Conservation (phyloP, 345 rosid species). For the Heritiera littoralis region DNA sequence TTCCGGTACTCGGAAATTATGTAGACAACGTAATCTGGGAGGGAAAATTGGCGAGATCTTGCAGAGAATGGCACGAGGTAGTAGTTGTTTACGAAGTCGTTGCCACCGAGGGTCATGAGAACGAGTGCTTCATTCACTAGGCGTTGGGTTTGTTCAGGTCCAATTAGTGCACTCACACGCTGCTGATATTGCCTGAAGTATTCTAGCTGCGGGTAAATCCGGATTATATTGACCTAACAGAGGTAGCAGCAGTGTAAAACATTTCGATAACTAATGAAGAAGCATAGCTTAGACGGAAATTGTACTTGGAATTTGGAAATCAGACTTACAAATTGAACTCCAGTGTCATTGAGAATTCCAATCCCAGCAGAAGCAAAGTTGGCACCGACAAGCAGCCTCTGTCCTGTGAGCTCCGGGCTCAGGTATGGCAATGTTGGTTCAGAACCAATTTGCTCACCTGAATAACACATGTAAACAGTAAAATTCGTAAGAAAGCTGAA, state of each 20-base stretch:
- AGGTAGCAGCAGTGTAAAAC: not conserved
- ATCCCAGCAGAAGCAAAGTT: constrained; percentile 94
- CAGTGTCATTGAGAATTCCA: constrained; percentile 87
- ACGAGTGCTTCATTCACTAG: constrained; percentile 70
- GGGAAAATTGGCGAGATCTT: constrained; percentile 71
- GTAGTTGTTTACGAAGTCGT: constrained; percentile 93
- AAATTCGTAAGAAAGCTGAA: not conserved
- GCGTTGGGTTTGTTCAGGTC: constrained; percentile 49
- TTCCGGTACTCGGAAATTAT: constrained; percentile 81
- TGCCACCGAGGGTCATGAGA: constrained; percentile 84
- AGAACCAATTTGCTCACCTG: constrained; percentile 68
- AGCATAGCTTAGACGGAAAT: not conserved
- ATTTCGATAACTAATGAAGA: not conserved
- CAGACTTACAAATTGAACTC: constrained; percentile 68
- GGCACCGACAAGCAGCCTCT: constrained; percentile 72
- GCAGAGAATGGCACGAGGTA: constrained; percentile 82
- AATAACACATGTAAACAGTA: not conserved
- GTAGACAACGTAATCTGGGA: constrained; percentile 64
- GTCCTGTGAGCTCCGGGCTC: constrained; percentile 63
- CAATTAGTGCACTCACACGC: constrained; percentile 55
- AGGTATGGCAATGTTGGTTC: constrained; percentile 77
- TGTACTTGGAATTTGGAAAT: not conserved
- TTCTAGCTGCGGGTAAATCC: constrained; percentile 57
- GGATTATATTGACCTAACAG: constrained; percentile 73
- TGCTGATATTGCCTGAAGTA: constrained; percentile 74